Evolutionary conservation across 2,329 filamentous ascomycete species (phyloP), one percentile per base, ranked within the genome.

Genomic region (Colletotrichum phormii): DNA sequence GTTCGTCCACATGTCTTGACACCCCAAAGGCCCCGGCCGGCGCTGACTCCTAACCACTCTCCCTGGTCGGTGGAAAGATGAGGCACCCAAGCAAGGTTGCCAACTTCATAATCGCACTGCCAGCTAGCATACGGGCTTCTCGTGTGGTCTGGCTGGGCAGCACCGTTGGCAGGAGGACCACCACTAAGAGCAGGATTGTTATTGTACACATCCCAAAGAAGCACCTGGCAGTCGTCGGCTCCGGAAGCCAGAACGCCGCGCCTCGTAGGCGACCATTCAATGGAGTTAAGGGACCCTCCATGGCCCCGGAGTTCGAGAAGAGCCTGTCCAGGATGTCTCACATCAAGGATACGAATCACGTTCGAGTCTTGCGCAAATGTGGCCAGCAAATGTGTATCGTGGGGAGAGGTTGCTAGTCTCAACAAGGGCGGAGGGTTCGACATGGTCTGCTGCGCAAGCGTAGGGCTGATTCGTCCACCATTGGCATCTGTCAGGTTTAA

Each of bases 341-440:
- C 96, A 79, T 99, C 97, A 35, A 99, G 91, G 67, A 99, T 97
- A 60, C 97, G 94, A 80, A 99, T 95, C 42, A 97, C 86, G 78
- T 93, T 95, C 4, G 94, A 97, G 80, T 98, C 97, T 79, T 95
- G 93, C 22, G 97, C 96, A 81, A 99, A 98, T 0, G 97, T 99
- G n/a, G 96, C 96, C 46, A 99, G 90, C 42, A 99, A 91, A 81
- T 99, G 95, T 7, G 95, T 93, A 82, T 99, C 97, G 79, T 98
- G 96, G 1, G 97, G 97, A 1, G 96, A 98, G 13, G 96, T 97
- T 55, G 95, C 94, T 35, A 97, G 87, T 67, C 94, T 90, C 69
- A 97, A 86, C 51, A 97, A 86, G 1, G 95, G 94, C 4, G 93
- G 93, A 22, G 93, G 92, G 81, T 93, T 92, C 62, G 87, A 88